Base-by-base conservation (phyloP, 192 early-diverging fungal genomes). In the Funneliformis mosseae region DNA sequence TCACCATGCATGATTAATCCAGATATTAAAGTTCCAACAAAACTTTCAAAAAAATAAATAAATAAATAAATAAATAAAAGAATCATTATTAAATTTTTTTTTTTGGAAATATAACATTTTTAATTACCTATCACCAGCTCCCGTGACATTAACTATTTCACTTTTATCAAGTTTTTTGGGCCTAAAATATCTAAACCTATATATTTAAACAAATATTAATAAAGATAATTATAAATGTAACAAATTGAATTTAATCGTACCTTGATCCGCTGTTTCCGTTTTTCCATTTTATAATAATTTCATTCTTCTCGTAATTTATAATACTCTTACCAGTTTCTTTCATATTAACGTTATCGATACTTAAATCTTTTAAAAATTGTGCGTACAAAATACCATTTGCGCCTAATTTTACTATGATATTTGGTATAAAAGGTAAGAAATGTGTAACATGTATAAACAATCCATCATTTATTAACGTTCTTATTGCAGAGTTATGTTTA, bases 81-180 rank as follows among this genome's bases (percentile, higher is more conserved):
- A 38, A 66, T 12, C 42, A 73, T 33, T 33, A 33, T 33, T 33
- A n/a, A n/a, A 33, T 33, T 33, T 33, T 2, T 33, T 33, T 33
- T 33, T 33, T 33, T 33, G 0, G 33, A 33, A 33, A 33, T 33
- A 71, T 12, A 62, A 11, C 48, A 55, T n/a, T n/a, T 41, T 2
- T 21, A 72, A 21, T 63, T 88, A 88, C 89, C 91, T 93, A 79
- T 95, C 94, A 8, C 94, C 94, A 5, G 94, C 93, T 9, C 94
- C 94, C n/a, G 92, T 93, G 2, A 94, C 93, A 82, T 89, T 93
- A 50, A 88, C 84, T 63, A 89, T 81, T 12, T 85, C 72, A 27
- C 74, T 59, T 8, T 74, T 25, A 8, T 68, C 39, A 41, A 88
- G 63, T 11, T 67, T 50, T 38, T 83, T 76, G 21, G 84, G 77